Evolutionary conservation across 306 rosid genomes (phyloP), one percentile per base, ranked within the genome.

Genomic region (Trifolium pratense): DNA sequence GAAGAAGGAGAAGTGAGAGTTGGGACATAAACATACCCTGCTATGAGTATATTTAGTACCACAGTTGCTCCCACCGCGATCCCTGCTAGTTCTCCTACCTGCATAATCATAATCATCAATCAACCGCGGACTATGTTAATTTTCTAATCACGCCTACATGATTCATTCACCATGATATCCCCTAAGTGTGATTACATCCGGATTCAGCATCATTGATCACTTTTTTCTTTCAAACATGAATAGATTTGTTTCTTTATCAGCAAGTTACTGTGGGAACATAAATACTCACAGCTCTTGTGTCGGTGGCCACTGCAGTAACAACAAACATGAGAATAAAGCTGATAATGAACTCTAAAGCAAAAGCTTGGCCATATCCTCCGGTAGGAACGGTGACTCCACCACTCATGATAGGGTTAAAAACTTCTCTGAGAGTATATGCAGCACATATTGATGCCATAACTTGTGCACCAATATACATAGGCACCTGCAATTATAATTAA

Each of bases 321-420:
- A 91, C 97, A 45, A 94, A 94, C 97, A 91, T 94, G 82, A 94
- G 97, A 81, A 88, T 91, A 78, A 91, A 94, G 78, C 75, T 74
- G 73, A 91, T 94, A 60, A 91, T 84, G 77, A 91, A 87, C 70
- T 89, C 97, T 34, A 91, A 67, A 70, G 91, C 90, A 80, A 93
- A 91, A 77, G 96, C 92, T 75, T 89, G 92, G 1, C 84, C 89
- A 68, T 84, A 77, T 73, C 79, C 85, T 37, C 81, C 92, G 0
- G 95, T 82, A 84, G 96, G 94, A 78, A 91, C 92, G 0, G 97
- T 91, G 15, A 91, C 96, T 61, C 96, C 97, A 13, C 91, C 98
- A 17, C 80, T 66, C 91, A 91, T 88, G 73, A 85, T 80, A 15
- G 98, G 97, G 36, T 88, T 86, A 42, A 85, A 91, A 1, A 91